These are phyloP conservation scores for Saccharomyces pastorianus DNA, from an alignment of 1,139 yeast genomes.

Conservation along the genomic window DNA sequence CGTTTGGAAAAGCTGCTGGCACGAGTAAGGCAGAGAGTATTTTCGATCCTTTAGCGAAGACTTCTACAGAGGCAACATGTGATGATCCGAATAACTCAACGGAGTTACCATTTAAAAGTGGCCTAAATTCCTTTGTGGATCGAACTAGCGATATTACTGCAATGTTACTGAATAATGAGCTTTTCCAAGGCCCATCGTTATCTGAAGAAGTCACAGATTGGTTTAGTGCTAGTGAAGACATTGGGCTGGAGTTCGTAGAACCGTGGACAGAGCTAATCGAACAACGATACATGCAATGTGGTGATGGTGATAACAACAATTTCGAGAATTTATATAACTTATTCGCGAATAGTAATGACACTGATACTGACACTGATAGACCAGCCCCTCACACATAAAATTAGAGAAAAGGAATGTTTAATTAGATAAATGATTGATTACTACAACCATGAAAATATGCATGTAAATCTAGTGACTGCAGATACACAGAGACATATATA, in stretches of 20 bases:
- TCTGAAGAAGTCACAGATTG: constrained; percentile 53
- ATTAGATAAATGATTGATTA: too few relatives aligned
- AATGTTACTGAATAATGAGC: neutral
- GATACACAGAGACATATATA: too few relatives aligned
- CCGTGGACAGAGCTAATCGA: constrained; percentile 86
- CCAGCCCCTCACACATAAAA: neutral
- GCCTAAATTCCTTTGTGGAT: neutral
- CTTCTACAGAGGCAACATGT: neutral
- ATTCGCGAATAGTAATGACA: constrained; percentile 1
- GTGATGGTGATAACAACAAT: constrained; percentile 5
- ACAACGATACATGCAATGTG: constrained; percentile 34
- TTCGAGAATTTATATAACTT: constrained; percentile 9
- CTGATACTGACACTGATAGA: neutral
- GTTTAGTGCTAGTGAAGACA: constrained; percentile 56
- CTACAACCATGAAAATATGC: too few relatives aligned
- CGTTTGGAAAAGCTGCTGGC: neutral
- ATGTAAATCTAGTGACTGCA: too few relatives aligned
- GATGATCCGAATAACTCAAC: neutral
- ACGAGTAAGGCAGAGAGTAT: neutral
- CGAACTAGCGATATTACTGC: neutral
- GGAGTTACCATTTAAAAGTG: neutral
- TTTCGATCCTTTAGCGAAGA: neutral
- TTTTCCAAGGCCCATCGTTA: constrained; percentile 2
- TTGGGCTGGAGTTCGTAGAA: constrained; percentile 80
- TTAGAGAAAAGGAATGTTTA: neutral